Evolutionary conservation across 306 rosid genomes (phyloP).

Genomic region (Gastrolobium villosum): DNA sequence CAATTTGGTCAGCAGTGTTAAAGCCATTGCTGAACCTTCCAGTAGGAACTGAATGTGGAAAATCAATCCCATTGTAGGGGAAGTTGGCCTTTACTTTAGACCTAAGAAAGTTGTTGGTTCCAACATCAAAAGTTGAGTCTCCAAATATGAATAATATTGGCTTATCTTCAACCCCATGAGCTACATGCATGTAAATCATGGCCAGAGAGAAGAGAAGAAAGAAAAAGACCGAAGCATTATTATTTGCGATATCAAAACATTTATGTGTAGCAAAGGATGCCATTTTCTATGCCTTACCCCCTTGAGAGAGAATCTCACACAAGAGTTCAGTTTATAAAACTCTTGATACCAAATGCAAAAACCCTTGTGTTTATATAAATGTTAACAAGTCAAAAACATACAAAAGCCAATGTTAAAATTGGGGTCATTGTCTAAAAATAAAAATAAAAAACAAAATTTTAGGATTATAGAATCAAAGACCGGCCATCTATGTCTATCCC

Average conservation of each 20-base stretch:
- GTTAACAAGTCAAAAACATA: not conserved
- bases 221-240: slow-evolving; percentile 22
- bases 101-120: slow-evolving; percentile 57
- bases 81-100: slow-evolving; percentile 53
- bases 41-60: slow-evolving; percentile 47
- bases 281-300: slow-evolving; percentile 33
- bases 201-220: slow-evolving; percentile 31
- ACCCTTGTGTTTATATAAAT: slow-evolving; percentile 29
- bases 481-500: slow-evolving; percentile 39
- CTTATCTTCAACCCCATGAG: not conserved
- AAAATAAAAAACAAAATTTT: no score
- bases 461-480: no score
- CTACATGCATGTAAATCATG: slow-evolving; percentile 43
- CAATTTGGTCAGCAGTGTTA: slow-evolving; percentile 66
- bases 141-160: slow-evolving; percentile 66
- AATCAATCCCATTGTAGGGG: slow-evolving; percentile 63
- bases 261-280: slow-evolving; percentile 13
- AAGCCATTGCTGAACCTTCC: slow-evolving; percentile 77
- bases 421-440: not conserved
- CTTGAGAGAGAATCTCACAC: slow-evolving; percentile 40
- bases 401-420: not conserved
- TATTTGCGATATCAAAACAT: not conserved
- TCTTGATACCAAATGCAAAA: slow-evolving; percentile 14
- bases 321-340: slow-evolving; percentile 13
- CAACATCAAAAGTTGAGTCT: slow-evolving; percentile 68